Evolutionary conservation across 305 asterid genomes (phyloP), one percentile per base, ranked within the genome.

Genomic region (Fraxinus velutina): DNA sequence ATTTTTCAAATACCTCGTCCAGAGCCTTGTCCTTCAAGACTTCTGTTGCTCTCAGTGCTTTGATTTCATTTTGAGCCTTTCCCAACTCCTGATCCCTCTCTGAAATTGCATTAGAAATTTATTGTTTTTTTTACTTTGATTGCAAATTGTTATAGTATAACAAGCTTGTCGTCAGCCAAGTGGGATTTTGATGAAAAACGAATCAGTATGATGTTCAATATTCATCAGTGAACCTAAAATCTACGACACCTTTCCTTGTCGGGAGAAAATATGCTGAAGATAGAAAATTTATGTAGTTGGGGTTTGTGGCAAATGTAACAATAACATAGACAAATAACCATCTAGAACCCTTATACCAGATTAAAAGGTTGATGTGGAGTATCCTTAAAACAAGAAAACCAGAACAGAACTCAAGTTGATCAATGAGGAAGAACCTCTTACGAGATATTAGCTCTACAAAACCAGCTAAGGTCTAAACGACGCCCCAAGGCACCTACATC

Each of bases 21-120:
- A 94, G 76, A 71, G 95, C 97, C 86, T 89, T 94, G 81, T 94
- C 95, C 90, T 96, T 96, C 47, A 90, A 84, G 42, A 81, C 88
- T 80, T 91, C 93, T 27, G 93, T 88, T 78, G 94, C 94, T 87
- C 80, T 87, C 79, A 91, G 71, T 13, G 91, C 97, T 80, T 90
- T 93, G 81, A 91, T 96, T 87, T 94, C 99, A 80, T 81, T 88
- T 73, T 84, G 93, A 84, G 97, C 94, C 57, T 82, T 89, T 76
- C 87, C 93, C 73, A 94, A 83, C 82, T 89, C 90, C 81, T 89
- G 88, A 82, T 93, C 97, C 88, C 89, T 92, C 83, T 89, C 99
- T 96, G 92, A 50, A 86, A 80, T 74, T 10, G 5, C 86, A 76
- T 8, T 32, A 50, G 10, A 73, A 73, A 80, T 29, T 70, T 68